Evolutionary conservation across 2,329 filamentous ascomycete species (phyloP), one percentile per base, ranked within the genome.

Genomic region (Tolypocladium cylindrosporum): DNA sequence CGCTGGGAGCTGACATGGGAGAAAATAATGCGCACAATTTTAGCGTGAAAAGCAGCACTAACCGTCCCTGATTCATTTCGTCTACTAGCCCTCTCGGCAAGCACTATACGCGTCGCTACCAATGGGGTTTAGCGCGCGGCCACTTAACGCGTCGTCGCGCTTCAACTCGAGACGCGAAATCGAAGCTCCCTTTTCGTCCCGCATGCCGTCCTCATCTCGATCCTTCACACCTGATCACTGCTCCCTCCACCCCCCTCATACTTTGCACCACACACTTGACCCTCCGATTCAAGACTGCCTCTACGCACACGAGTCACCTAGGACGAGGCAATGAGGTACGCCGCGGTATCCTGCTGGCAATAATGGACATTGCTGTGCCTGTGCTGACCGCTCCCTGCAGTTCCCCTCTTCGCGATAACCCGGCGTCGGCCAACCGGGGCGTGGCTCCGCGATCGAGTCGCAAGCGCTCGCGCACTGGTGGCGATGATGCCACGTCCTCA

Each of bases 351-450:
- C 40, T 27, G 4, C n/a, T n/a, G 9, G 6, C 34, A 31, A 55
- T 16, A 34, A 21, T 21, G 24, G 8, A 50, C 9, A 14, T 57
- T n/a, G 52, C 48, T 64, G 45, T 51, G n/a, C 48, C 48, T 14
- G 2, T 52, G 21, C 48, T 52, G 31, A 52, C 48, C 48, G 66
- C 62, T 27, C 14, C 5, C 19, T 39, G 31, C 69, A 95, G 90
- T 79, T 95, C 91, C 72, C 91, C 92, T 71, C 81, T 95, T 61
- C 86, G 88, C 73, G 81, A 86, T 65, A 91, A 86, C 75, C 88
- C 89, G 79, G 85, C 87, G 60, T 92, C 91, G 63, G 91, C 87
- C 66, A 96, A 96, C 74, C 85, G 90, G 65, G 90, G 90, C 56
- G 71, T 81, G 34, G 79, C 75, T 50, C 71, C 77, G 54, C 74